Evolutionary conservation across 305 asterid genomes (phyloP), one percentile per base, ranked within the genome.

Genomic region (Fraxinus dipetala): DNA sequence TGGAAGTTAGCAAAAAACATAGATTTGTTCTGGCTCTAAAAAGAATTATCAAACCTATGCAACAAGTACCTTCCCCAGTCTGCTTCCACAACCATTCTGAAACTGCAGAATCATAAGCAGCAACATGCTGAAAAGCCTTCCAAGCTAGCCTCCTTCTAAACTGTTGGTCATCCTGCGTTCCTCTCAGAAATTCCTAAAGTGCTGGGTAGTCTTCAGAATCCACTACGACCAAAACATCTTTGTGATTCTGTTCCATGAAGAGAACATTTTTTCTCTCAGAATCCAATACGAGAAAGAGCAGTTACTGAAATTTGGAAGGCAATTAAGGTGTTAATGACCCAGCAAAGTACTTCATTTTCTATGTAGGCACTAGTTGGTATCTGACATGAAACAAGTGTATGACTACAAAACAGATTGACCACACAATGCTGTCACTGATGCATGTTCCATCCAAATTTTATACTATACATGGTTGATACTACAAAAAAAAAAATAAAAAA

Each of bases 61-160:
- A 59, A 84, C 45, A 59, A 84, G 45, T 88, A 92, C 99, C 97
- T 89, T 86, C 95, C 10, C 85, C 91, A 75, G 94, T 90, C 85
- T 93, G 97, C 90, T 94, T 94, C 98, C 98, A 94, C 85, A 95
- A 81, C 98, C 99, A 95, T 80, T 95, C 98, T 38, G 99, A 94
- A 84, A 95, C 98, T 85, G 99, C 99, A 79, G 99, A 91, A 83
- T 95, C 99, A 85, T 94, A 95, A 22, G 96, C 92, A 89, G 98
- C 98, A 77, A 91, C 95, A 84, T 95, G 98, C 86, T 91, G 93
- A 89, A 95, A 95, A 83, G 99, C 98, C 86, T 95, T 95, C 95
- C 98, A 93, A 78, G 98, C 99, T 78, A 95, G 87, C 87, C 70
- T 86, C 89, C 86, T 93, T 34, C 95, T 88, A 78, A 95, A 92